Evolutionary conservation across 257 asterid genomes (phyloP), one percentile per base, ranked within the genome.

Genomic region (Solanum chiquidenum): DNA sequence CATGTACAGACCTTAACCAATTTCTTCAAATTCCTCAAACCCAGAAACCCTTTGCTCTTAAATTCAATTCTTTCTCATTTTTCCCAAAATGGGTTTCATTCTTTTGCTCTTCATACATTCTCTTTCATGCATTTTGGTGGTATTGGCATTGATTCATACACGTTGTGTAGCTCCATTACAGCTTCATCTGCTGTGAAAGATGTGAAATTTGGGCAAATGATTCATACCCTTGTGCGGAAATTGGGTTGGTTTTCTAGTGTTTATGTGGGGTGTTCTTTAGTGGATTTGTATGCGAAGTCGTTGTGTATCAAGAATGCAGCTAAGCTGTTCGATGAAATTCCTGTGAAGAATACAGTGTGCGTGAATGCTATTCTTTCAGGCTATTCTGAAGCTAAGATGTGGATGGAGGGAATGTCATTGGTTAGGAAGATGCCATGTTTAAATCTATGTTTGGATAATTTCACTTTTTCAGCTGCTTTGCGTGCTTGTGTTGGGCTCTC

Each of bases 311-410:
- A 42, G 34, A 90, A 92, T 88, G 98, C 98, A 83, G 91, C 91
- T 0, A 90, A 1, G 88, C 29, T 95, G 96, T 95, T 97, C 72
- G 99, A 97, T 55, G 98, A 95, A 97, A 97, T 94, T 87, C 98
- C 98, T 87, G 89, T 88, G 90, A 94, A 76, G 90, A 94, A 94
- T 31, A 90, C 90, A 4, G 94, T 94, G 71, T 94, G 98, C 44
- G 94, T 87, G 20, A 97, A 97, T 89, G 98, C 95, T 5, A 95
- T 95, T 86, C 68, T 97, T 68, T 91, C 97, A 2, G 98, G 98
- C 52, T 95, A 90, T 68, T 93, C 93, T 38, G 98, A 94, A 62
- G 93, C 95, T 77, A 94, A 90, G 89, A 92, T 94, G 95, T 97
- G 98, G 98, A 55, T 75, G 34, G 90, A 88, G 60, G 94, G 89